Evolutionary conservation across 495 filamentous ascomycete genomes (phyloP), one percentile per base, ranked within the genome.

Genomic region (Terfezia claveryi): DNA sequence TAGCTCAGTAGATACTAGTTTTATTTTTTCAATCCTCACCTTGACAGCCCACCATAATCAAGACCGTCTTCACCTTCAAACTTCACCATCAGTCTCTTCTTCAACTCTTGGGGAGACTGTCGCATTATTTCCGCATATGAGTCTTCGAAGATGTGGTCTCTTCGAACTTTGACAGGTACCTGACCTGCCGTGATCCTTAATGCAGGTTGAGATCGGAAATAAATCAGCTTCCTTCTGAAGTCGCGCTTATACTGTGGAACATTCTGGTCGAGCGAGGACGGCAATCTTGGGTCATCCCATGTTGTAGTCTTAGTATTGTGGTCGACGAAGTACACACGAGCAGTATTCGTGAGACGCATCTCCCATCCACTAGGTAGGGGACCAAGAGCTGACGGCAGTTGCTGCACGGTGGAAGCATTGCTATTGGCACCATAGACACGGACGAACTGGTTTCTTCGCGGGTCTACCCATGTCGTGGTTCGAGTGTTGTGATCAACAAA

Each of bases 281-380:
- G 91, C 58, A 98, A 71, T 56, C 91, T 80, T 20, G 91, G 91
- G 63, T 98, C 91, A 63, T 98, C 91, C 91, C 91, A 98, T n/a
- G 91, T 98, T 11, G 91, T 98, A 0, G 91, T 98, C 73, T 98
- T 98, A 57, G 91, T 98, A 67, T 98, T 98, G 72, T 98, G 91
- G 64, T 98, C 91, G 37, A 98, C 91, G 65, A 98, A 98, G 69
- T 98, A 98, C 23, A 98, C 91, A 50, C 91, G 78, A 11, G 91
- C 91, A 8, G 91, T 98, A 66, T 96, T 96, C 51, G 91, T 98
- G 23, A 98, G 78, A 56, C 91, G 83, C 91, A 98, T 98, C 73
- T 98, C 91, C 91, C 91, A 98, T 17, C 91, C 91, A 67, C 89
- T 95, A 11, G 91, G 91, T 46, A 98, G 67, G 32, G 91, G 89